Evolutionary conservation across 768 basidiomycete species (phyloP), one percentile per base, ranked within the genome.

Genomic region (Kwoniella dejecticola): DNA sequence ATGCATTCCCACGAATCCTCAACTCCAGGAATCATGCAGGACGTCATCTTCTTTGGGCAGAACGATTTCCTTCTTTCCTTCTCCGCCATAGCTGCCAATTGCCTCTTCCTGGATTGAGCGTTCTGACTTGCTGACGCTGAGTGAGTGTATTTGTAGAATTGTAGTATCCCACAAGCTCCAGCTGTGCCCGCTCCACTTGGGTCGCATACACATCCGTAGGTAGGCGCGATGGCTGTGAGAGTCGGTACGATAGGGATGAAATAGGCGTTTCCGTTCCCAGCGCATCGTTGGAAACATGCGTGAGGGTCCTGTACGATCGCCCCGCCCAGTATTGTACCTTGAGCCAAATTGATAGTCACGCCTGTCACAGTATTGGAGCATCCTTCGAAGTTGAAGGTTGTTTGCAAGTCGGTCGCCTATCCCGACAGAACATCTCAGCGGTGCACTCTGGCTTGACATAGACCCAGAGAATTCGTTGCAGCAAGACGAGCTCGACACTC

Each of bases 171-270:
- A 48, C 56, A 57, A 24, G 31, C 23, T 1, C 31, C 23, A 4
- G 24, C 15, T 13, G 21, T 10, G 11, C 56, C 56, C 1, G 23
- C 19, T 19, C 56, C 56, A 57, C 56, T 57, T 0, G 45, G 46
- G n/a, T 47, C 33, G 19, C 56, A 57, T 17, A 57, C 56, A n/a
- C 56, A 57, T 24, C 56, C 56, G 19, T 57, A 57, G 1, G 56
- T 47, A 4, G 56, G 56, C 4, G 26, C 7, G 6, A 48, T 23
- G 1, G 56, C 45, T n/a, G 56, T 57, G 8, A 57, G 8, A 8
- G 46, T 26, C 11, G 56, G 56, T 15, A 40, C 56, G 45, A 57
- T 48, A 17, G 56, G 56, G 11, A 57, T 57, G 31, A 57, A 33
- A 36, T 57, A 57, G 15, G 56, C 56, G 8, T 48, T 36, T 3